Evolutionary conservation across 176 grass and related monocot species (phyloP).

Genomic region (Echinochloa phyllopogon): DNA sequence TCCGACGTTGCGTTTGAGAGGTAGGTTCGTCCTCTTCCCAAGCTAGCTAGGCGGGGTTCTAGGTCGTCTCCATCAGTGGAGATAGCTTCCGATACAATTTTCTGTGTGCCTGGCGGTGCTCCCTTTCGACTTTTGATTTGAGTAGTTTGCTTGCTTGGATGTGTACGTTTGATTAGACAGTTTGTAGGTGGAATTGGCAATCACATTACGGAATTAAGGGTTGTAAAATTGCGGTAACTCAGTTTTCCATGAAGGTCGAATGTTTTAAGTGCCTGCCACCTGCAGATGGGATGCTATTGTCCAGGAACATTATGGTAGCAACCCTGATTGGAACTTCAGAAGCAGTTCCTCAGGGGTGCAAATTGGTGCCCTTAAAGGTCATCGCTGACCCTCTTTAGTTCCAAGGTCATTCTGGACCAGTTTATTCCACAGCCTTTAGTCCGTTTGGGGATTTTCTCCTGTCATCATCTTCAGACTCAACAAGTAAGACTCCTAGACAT

Average conservation of each 20-base stretch:
- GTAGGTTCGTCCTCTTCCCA: conserved; percentile 29
- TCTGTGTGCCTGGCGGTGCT: not conserved
- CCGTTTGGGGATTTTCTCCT: conserved; percentile 92
- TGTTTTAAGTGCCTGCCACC: not conserved
- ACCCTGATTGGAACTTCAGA: no score
- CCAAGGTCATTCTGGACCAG: conserved; percentile 92
- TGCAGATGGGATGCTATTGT: not conserved
- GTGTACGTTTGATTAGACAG: not conserved
- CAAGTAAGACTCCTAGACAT: conserved; percentile 59
- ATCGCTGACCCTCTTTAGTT: no score
- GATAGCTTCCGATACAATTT: not conserved
- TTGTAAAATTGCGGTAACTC: not conserved
- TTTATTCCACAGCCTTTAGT: conserved; percentile 88
- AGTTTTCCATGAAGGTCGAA: not conserved
- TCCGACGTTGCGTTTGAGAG: conserved; percentile 64
- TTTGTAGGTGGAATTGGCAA: not conserved
- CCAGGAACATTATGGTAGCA: no score
- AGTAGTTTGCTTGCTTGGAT: not conserved
- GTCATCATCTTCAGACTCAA: conserved; percentile 92
- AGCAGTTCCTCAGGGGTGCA: no score
- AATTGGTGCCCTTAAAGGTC: no score
- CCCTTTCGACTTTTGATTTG: not conserved
- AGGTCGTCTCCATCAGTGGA: not conserved
- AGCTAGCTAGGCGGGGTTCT: not conserved
- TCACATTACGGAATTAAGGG: not conserved